Conservation (phyloP, 2,329 filamentous ascomycete species). For the Cryphonectria naterciae region DNA sequence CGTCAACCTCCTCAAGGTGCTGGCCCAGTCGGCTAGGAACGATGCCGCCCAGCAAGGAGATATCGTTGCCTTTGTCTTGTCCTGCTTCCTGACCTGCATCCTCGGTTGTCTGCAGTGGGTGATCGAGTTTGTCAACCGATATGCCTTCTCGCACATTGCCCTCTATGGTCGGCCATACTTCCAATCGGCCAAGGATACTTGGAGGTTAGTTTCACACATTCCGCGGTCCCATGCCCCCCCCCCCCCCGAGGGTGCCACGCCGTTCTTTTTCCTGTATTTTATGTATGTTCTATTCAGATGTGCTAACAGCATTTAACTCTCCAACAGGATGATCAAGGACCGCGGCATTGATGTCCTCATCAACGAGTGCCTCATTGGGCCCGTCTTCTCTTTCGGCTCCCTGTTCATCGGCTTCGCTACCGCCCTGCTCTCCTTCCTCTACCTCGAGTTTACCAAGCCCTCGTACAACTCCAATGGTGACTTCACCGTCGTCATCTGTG, state of each 20-base stretch:
- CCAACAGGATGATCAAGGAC: conserved; percentile 75
- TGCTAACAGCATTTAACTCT: conserved; percentile 9
- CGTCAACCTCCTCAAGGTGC: conserved; percentile 81
- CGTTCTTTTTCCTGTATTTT: background rate
- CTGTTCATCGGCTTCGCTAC: conserved; percentile 84
- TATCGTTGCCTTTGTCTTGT: conserved; percentile 65
- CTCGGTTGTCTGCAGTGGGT: conserved; percentile 83
- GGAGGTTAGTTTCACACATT: conserved; percentile 56
- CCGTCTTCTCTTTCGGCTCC: conserved; percentile 75
- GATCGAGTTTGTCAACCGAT: conserved; percentile 86
- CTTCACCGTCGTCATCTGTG: conserved; percentile 79
- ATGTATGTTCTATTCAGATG: no score
- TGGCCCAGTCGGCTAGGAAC: conserved; percentile 77
- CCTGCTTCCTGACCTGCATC: conserved; percentile 77
- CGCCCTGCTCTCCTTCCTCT: conserved; percentile 83
- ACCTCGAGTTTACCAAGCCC: conserved; percentile 80
- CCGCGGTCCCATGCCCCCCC: no score
- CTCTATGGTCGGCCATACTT: conserved; percentile 91
- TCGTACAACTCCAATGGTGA: conserved; percentile 70
- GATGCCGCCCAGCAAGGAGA: conserved; percentile 70
- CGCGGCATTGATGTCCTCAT: conserved; percentile 88
- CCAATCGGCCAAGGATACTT: conserved; percentile 84
- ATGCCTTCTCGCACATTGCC: conserved; percentile 90
- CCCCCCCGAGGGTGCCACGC: no score
- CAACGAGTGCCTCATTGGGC: conserved; percentile 83